These are phyloP conservation scores for Ceratocystis smalleyi DNA, from an alignment of 2,329 filamentous ascomycete species.

Conservation along the genomic window DNA sequence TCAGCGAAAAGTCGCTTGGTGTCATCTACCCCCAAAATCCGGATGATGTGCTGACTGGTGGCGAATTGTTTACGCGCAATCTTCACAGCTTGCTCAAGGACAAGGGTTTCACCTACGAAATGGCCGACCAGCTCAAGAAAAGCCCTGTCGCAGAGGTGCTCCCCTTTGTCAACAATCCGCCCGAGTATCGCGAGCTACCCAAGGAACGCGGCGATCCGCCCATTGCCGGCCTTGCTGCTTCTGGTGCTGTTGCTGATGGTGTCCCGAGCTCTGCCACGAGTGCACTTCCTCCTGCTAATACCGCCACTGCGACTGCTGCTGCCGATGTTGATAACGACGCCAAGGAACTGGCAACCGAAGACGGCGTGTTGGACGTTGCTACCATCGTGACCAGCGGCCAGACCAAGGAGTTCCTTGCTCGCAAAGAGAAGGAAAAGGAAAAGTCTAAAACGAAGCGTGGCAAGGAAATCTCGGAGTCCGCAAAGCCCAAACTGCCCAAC, in stretches of 20 bases:
- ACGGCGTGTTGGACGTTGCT: constrained; percentile 72
- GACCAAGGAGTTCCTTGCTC: constrained; percentile 66
- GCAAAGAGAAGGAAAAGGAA: constrained; percentile 69
- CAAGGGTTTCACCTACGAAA: constrained; percentile 46
- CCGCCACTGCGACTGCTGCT: constrained; percentile 21
- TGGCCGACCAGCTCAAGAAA: constrained; percentile 56
- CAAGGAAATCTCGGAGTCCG: constrained; percentile 38
- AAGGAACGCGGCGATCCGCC: constrained; percentile 23
- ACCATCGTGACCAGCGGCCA: constrained; percentile 69
- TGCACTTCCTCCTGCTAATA: constrained; percentile 21
- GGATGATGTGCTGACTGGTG: constrained; percentile 48
- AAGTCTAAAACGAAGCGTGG: constrained; percentile 46
- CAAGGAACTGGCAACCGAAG: constrained; percentile 35
- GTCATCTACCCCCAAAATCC: constrained; percentile 31
- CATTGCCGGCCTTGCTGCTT: constrained; percentile 11
- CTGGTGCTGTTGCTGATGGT: constrained; percentile 22
- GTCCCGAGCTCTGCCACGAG: constrained; percentile 22
- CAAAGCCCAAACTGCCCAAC: constrained; percentile 53
- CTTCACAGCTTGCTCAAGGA: constrained; percentile 50
- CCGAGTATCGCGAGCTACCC: constrained; percentile 34
- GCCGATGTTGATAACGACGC: constrained; percentile 27
- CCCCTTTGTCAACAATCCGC: constrained; percentile 34
- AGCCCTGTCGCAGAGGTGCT: constrained; percentile 52
- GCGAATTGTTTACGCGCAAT: constrained; percentile 68
- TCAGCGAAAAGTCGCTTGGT: constrained; percentile 49